Evolutionary conservation across 306 rosid genomes (phyloP).

Genomic region (Senna tora): DNA sequence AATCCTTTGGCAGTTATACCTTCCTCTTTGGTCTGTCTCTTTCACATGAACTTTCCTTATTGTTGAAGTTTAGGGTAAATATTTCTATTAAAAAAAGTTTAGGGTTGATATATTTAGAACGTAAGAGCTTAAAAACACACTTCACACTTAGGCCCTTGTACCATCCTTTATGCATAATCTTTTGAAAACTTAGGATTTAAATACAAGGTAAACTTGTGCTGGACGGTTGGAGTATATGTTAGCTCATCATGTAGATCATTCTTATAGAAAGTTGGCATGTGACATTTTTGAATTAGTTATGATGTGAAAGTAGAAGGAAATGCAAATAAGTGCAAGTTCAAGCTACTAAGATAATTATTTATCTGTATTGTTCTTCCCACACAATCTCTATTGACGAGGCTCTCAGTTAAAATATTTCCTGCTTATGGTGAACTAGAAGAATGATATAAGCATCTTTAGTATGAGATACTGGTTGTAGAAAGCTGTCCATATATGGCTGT

Average conservation of each 20-base stretch:
- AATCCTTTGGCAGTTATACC: neutral
- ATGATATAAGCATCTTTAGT: slow-evolving; percentile 11
- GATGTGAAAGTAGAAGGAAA: slow-evolving; percentile 5
- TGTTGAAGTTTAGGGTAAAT: neutral
- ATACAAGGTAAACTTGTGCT: neutral
- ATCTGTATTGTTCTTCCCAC: neutral
- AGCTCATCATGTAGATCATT: neutral
- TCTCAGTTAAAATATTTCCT: neutral
- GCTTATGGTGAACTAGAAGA: slow-evolving; percentile 1
- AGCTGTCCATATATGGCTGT: slow-evolving; percentile 1
- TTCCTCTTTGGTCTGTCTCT: neutral
- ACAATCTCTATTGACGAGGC: neutral
- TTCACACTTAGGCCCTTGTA: neutral
- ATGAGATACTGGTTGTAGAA: neutral
- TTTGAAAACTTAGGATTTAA: neutral
- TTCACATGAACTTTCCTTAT: neutral
- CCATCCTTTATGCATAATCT: neutral
- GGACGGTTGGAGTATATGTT: neutral
- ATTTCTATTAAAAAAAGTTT: too few relatives aligned
- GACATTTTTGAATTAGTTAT: neutral
- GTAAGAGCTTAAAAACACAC: neutral
- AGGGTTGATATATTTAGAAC: neutral
- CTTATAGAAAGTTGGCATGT: slow-evolving; percentile 1
- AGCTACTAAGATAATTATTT: neutral
- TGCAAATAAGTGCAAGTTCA: neutral